Evolutionary conservation across 345 rosid species (phyloP).

Genomic region (Hevea brasiliensis): DNA sequence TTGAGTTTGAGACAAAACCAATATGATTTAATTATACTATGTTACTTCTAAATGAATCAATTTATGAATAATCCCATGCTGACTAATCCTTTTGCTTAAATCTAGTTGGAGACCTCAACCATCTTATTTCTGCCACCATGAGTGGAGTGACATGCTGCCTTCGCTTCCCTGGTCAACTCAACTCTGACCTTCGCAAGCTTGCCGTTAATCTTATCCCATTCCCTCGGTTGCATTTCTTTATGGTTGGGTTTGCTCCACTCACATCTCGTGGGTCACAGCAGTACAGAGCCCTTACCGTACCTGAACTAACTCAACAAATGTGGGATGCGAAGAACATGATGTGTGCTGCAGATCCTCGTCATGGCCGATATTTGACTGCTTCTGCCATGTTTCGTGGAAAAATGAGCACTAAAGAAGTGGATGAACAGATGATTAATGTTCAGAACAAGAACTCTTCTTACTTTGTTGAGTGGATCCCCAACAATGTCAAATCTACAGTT

Average conservation of each 20-base stretch:
- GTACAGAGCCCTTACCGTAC: conserved; percentile 69
- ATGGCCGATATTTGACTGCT: conserved; percentile 69
- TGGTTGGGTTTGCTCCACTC: conserved; percentile 78
- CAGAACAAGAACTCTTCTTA: conserved; percentile 82
- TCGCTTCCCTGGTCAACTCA: conserved; percentile 78
- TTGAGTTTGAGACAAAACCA: no score
- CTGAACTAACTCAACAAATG: conserved; percentile 83
- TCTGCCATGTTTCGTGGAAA: conserved; percentile 85
- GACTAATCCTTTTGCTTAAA: conserved; percentile 7
- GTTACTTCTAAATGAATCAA: not conserved
- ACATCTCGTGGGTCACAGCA: conserved; percentile 79
- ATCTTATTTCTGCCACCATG: conserved; percentile 77
- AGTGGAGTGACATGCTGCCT: conserved; percentile 84
- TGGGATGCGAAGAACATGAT: conserved; percentile 89
- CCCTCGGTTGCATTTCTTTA: conserved; percentile 76
- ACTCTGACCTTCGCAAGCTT: conserved; percentile 76
- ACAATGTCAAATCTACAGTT: conserved; percentile 79
- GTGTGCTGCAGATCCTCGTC: conserved; percentile 79
- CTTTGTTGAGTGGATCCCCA: conserved; percentile 85
- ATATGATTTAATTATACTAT: no score
- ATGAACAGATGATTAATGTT: conserved; percentile 80
- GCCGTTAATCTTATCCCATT: conserved; percentile 81
- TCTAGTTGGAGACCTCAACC: conserved; percentile 74
- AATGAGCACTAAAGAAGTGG: conserved; percentile 86
- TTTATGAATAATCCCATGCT: not conserved